Base-by-base conservation (phyloP, 2,329 filamentous ascomycete genomes). In the Monosporascus sp. region DNA sequence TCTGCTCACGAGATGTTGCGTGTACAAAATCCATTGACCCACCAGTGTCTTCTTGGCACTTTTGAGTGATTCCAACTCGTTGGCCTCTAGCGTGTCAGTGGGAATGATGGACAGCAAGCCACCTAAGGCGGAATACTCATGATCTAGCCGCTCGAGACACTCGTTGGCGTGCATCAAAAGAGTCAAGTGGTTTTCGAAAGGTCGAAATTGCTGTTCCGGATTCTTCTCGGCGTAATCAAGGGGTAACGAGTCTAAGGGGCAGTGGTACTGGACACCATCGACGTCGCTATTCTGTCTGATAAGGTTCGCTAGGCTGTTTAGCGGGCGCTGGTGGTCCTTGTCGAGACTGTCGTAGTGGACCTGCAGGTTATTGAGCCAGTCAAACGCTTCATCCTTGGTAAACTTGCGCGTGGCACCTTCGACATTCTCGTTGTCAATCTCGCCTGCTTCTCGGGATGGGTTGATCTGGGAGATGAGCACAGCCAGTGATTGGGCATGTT, bases 81-180 rank as follows among this genome's bases (percentile, higher is more conserved):
- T 59, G 50, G 70, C 67, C 6, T 68, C 58, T 6, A 65, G 65
- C 3, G 65, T 63, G 17, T 72, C 69, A 2, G 70, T 69, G 0
- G 81, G 82, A 1, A 85, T 72, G 7, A 84, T 68, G 19, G 77
- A 74, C 43, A 85, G 69, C 19, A 85, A 67, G 2, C 82, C 82
- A 17, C 82, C 82, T 37, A 78, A 77, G 26, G 74, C 70, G 44
- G 74, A 73, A 60, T 78, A 81, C 63, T 84, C 81, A 61, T 84
- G 79, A 58, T 85, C 82, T 7, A 85, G 74, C 2, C 79, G 71
- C 68, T 84, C 81, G 6, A 85, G 76, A 49, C 81, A 79, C 54
- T 78, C 74, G 61, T 85, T 84, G 55, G 81, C 80, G 63, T 85
- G 82, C 69, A 74, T 72, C 27, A 82, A 68, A 17, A 85, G 72